Evolutionary conservation across 1,139 yeast genomes (phyloP).

Genomic region (Protomyces arabidopsidicola): DNA sequence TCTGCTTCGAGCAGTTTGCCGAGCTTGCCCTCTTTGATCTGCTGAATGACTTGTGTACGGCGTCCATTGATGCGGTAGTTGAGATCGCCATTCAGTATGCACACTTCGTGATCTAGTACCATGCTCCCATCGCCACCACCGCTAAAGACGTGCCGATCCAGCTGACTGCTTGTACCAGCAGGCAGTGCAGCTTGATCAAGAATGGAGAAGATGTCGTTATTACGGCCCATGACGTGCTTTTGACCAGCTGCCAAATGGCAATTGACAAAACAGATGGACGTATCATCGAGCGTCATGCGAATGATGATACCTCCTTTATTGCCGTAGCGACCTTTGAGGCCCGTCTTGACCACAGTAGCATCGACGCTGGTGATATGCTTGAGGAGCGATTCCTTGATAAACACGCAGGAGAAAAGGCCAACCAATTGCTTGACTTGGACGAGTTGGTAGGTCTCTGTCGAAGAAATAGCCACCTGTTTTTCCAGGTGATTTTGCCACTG

Average conservation of each 20-base stretch:
- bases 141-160: constrained; percentile 44
- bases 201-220: constrained; percentile 71
- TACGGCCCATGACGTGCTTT: constrained; percentile 69
- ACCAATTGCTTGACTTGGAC: constrained; percentile 85
- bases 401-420: constrained; percentile 67
- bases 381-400: constrained; percentile 55
- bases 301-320: constrained; percentile 93
- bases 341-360: constrained; percentile 83
- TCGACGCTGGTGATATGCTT: constrained; percentile 59
- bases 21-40: constrained; percentile 51
- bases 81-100: constrained; percentile 92
- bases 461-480: constrained; percentile 29
- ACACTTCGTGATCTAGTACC: constrained; percentile 68
- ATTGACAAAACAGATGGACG: constrained; percentile 72
- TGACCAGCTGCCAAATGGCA: constrained; percentile 94
- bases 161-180: constrained; percentile 44
- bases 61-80: constrained; percentile 73
- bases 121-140: constrained; percentile 49
- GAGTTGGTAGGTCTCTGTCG: constrained; percentile 51
- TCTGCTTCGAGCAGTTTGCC: constrained; percentile 61
- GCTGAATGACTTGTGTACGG: constrained; percentile 61
- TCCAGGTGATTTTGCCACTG: constrained; percentile 42
- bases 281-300: constrained; percentile 67
- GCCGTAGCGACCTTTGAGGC: constrained; percentile 90
- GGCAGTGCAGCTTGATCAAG: constrained; percentile 50